These are phyloP conservation scores for Naganishia kalamii DNA, from an alignment of 768 basidiomycete species.

Conservation along the genomic window DNA sequence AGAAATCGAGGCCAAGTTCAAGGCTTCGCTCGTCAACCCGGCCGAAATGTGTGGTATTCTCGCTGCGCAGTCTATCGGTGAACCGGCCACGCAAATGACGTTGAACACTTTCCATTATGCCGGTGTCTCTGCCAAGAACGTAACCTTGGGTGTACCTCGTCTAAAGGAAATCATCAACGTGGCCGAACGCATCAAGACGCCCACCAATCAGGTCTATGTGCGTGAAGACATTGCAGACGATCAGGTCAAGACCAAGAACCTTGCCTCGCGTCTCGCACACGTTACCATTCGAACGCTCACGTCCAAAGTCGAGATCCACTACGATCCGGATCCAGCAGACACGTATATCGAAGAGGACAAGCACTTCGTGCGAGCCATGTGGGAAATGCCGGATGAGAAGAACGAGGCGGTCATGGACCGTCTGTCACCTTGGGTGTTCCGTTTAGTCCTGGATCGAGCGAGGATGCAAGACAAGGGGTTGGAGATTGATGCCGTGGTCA, in stretches of 20 bases:
- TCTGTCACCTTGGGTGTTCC: conserved; percentile 94
- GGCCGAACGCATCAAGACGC: conserved; percentile 96
- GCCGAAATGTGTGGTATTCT: conserved; percentile 99
- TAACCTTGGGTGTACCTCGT: conserved; percentile 97
- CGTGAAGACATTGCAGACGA: conserved; percentile 63
- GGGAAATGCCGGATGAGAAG: conserved; percentile 96
- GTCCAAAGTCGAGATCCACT: conserved; percentile 96
- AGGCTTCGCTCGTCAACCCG: conserved; percentile 81
- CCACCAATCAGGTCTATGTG: conserved; percentile 87
- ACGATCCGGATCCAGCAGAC: conserved; percentile 82
- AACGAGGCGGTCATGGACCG: conserved; percentile 82
- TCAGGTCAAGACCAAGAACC: conserved; percentile 66
- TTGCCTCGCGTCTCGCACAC: conserved; percentile 46
- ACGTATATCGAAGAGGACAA: conserved; percentile 95
- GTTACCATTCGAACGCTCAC: conserved; percentile 55
- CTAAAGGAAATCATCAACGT: conserved; percentile 99
- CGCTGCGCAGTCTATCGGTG: conserved; percentile 96
- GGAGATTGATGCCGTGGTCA: conserved; percentile 88
- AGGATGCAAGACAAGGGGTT: conserved; percentile 97
- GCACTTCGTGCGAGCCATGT: conserved; percentile 96
- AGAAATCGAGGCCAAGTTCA: conserved; percentile 93
- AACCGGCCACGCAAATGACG: conserved; percentile 99
- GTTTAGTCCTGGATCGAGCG: conserved; percentile 90
- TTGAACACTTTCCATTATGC: conserved; percentile 99
- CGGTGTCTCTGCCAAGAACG: conserved; percentile 99